Conservation (phyloP, 2,329 filamentous ascomycete genomes). For the Ceratocystis papillata region DNA sequence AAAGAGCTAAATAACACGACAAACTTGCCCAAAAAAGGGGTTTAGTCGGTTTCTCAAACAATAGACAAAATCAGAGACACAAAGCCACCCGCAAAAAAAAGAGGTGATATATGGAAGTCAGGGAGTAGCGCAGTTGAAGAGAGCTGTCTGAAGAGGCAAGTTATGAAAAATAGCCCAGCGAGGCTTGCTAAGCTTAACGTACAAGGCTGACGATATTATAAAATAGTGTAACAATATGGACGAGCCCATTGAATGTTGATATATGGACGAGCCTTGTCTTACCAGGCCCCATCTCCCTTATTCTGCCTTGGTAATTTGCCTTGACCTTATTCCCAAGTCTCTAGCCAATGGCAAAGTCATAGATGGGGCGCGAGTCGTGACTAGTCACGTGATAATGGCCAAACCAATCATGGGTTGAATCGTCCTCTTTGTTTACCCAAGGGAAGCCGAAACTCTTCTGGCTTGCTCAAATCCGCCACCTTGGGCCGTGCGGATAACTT, state of each 20-base stretch:
- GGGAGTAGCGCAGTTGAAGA: not conserved
- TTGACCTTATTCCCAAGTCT: not conserved
- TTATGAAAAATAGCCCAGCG: not conserved
- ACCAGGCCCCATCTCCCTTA: too few species aligned
- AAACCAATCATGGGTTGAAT: not conserved
- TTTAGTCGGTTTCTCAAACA: not conserved
- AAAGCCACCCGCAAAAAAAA: not conserved
- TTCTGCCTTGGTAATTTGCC: not conserved
- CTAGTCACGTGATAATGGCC: not conserved
- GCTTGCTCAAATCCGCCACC: not conserved
- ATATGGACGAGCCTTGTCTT: not conserved
- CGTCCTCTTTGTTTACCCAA: not conserved
- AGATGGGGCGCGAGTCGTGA: not conserved
- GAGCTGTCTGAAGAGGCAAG: not conserved
- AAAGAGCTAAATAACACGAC: not conserved
- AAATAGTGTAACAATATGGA: not conserved
- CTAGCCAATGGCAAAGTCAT: conserved; percentile 1
- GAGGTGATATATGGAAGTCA: not conserved
- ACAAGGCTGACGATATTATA: not conserved
- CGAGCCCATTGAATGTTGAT: not conserved
- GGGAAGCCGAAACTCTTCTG: not conserved
- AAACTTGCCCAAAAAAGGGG: not conserved
- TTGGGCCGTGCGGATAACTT: conserved; percentile 19
- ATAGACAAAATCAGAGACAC: not conserved
- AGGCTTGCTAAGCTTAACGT: not conserved